A percentile compares a stretch with the other conserved stretches of the same genome.
These are phyloP conservation scores for Imleria badia DNA, from an alignment of 768 basidiomycete genomes.

Conservation along the genomic window DNA sequence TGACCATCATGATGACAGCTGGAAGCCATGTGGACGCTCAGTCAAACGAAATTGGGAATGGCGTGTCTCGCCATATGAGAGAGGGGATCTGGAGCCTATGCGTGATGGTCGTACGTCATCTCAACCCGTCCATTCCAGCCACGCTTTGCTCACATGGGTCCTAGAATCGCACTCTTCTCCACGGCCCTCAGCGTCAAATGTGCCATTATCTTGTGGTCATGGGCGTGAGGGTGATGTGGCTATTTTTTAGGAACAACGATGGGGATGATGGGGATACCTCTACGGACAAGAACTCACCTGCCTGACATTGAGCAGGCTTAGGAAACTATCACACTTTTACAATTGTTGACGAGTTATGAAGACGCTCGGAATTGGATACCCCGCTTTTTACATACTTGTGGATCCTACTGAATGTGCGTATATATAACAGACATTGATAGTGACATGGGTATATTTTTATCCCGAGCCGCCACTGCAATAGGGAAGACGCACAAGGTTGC, in stretches of 20 bases:
- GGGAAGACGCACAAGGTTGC: too few species aligned
- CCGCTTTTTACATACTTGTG: too few species aligned
- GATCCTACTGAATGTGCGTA: too few species aligned
- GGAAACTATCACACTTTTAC: background rate
- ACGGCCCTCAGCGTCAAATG: slow-evolving; percentile 4
- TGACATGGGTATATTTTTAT: too few species aligned
- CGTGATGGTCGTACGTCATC: slow-evolving; percentile 16
- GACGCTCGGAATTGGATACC: background rate
- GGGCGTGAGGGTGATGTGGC: background rate
- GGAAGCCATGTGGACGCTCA: slow-evolving; percentile 1
- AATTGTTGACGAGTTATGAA: background rate
- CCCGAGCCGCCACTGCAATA: too few species aligned
- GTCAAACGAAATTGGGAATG: slow-evolving; percentile 2
- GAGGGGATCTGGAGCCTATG: too few species aligned
- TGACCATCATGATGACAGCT: background rate
- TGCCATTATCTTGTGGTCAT: slow-evolving; percentile 1
- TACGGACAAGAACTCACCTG: background rate
- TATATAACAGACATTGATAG: too few species aligned
- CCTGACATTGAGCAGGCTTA: background rate
- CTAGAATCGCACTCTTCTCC: too few species aligned
- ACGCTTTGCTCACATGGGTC: background rate
- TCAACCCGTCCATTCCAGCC: too few species aligned
- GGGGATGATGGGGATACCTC: background rate
- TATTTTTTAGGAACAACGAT: background rate
- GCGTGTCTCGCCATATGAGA: slow-evolving; percentile 12